Conservation (phyloP, 371 early-diverging fungal species). For the Haplosporangium sp. region DNA sequence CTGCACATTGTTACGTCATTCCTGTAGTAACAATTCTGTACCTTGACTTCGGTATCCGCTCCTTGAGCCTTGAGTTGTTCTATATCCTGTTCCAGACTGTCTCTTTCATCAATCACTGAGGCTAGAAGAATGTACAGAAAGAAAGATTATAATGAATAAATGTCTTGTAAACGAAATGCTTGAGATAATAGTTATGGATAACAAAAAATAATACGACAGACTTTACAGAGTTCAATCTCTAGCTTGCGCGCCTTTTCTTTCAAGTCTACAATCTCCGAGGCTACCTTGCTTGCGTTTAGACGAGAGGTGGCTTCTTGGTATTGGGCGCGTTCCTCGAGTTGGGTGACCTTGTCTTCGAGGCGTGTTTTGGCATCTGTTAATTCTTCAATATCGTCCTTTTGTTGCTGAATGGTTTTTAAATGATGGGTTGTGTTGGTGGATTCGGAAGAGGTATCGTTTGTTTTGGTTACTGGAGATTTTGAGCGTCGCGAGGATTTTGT, state of each 20-base stretch:
- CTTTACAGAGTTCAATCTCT: constrained; percentile 51
- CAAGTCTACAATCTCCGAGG: constrained; percentile 45
- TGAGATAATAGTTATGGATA: neutral
- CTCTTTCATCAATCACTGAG: constrained; percentile 32
- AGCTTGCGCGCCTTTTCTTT: constrained; percentile 42
- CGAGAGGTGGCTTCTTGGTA: constrained; percentile 44
- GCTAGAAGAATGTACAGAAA: constrained; percentile 16
- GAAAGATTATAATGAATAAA: neutral
- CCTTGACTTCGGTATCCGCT: constrained; percentile 15
- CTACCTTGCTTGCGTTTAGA: constrained; percentile 32
- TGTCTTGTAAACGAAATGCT: neutral
- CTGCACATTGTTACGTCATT: too few species aligned
- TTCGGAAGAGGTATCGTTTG: neutral
- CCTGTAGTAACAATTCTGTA: constrained; percentile 2
- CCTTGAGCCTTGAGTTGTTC: constrained; percentile 3
- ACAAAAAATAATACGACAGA: neutral
- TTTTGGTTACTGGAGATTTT: neutral
- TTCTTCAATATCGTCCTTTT: constrained; percentile 39
- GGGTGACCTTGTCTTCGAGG: constrained; percentile 22
- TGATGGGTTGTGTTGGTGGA: neutral
- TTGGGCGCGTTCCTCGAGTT: constrained; percentile 45
- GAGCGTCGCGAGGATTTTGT: neutral
- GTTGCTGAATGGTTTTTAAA: constrained; percentile 17
- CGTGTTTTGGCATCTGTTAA: constrained; percentile 18
- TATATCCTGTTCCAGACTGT: constrained; percentile 25